Base-by-base conservation (phyloP, 2,329 filamentous ascomycete species). In the Ophiostoma quercus region DNA sequence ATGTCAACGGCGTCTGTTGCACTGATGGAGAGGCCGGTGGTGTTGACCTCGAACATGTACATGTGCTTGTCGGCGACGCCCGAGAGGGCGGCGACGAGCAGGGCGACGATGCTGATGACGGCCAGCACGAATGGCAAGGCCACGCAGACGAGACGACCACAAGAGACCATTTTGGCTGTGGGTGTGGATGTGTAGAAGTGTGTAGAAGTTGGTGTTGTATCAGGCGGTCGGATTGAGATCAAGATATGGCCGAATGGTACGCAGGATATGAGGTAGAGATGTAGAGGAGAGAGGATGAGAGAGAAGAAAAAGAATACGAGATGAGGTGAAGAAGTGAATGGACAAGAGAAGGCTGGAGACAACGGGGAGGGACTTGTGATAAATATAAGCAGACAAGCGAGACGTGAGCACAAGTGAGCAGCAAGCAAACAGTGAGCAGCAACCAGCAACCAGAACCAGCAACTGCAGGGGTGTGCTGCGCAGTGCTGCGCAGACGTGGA, bases 111-210 rank as follows among this genome's bases (percentile, higher is more conserved):
- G 71, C 91, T 90, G 73, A 85, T 90, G 75, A 95, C 81, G 25
- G 92, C 94, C 76, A 97, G 85, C 73, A 87, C 83, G 81, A 97
- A 93, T 72, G 94, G 94, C 82, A 93, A 83, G 80, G 91, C 87
- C 80, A 98, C 95, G 81, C 93, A 97, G 79, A 91, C 83, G 76
- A 94, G 87, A 77, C 94, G 88, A 75, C 92, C 94, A 77, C 86
- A 84, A 73, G 78, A 78, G 70, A 73, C 73, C 77, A 76, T 77
- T 70, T 71, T 77, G 69, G 69, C 6, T 22, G 19, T 25, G 5
- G 25, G 7, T 29, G 12, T 16, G 32, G 25, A 32, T n/a, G n/a
- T n/a, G n/a, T n/a, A n/a, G n/a, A n/a, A n/a, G n/a, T n/a, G 25
- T 29, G 57, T 34, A 62, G 14, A 14, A 8, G 11, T 16, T 29